A percentile compares a stretch with the other conserved stretches of the same genome.
These are phyloP conservation scores for Gamarada debralockiae DNA, from an alignment of 495 filamentous ascomycete species.

Conservation along the genomic window DNA sequence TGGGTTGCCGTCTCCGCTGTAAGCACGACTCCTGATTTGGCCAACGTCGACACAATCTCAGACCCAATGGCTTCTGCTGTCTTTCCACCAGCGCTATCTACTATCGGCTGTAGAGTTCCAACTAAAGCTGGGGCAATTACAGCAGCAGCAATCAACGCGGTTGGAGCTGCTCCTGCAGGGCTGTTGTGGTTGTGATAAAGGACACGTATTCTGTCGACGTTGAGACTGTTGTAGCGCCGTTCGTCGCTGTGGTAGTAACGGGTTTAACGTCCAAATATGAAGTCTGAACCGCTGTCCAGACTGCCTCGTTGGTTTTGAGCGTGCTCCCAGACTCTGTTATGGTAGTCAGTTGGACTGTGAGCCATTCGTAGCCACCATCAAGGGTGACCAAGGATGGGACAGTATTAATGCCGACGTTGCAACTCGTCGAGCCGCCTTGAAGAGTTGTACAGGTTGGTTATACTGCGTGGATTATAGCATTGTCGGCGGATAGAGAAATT, in stretches of 20 bases:
- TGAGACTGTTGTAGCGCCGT: slow-evolving; percentile 5
- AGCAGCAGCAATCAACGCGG: slow-evolving; percentile 1
- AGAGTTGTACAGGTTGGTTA: slow-evolving; percentile 11
- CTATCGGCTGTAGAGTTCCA: slow-evolving; percentile 5
- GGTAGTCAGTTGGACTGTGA: slow-evolving; percentile 11
- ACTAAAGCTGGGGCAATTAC: slow-evolving; percentile 4
- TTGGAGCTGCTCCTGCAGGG: slow-evolving; percentile 1
- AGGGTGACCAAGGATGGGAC: slow-evolving; percentile 8
- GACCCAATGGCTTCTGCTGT: slow-evolving; percentile 3
- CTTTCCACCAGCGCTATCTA: slow-evolving; percentile 4
- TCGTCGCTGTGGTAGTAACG: slow-evolving; percentile 4
- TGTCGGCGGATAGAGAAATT: slow-evolving; percentile 6
- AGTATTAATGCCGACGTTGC: slow-evolving; percentile 12
- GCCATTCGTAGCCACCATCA: slow-evolving; percentile 10
- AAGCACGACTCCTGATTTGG: not conserved
- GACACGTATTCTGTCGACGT: slow-evolving; percentile 7
- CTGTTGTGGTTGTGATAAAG: slow-evolving; percentile 7
- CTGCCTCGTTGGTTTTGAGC: slow-evolving; percentile 6
- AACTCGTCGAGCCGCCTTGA: slow-evolving; percentile 4
- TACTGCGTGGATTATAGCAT: slow-evolving; percentile 5
- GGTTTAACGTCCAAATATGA: slow-evolving; percentile 5
- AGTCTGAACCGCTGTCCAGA: slow-evolving; percentile 6
- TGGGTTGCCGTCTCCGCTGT: not conserved
- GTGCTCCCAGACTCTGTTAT: slow-evolving; percentile 12
- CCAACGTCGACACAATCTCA: slow-evolving; percentile 3